Evolutionary conservation across 2,329 filamentous ascomycete species (phyloP).

Genomic region (Diaporthe ilicicola): DNA sequence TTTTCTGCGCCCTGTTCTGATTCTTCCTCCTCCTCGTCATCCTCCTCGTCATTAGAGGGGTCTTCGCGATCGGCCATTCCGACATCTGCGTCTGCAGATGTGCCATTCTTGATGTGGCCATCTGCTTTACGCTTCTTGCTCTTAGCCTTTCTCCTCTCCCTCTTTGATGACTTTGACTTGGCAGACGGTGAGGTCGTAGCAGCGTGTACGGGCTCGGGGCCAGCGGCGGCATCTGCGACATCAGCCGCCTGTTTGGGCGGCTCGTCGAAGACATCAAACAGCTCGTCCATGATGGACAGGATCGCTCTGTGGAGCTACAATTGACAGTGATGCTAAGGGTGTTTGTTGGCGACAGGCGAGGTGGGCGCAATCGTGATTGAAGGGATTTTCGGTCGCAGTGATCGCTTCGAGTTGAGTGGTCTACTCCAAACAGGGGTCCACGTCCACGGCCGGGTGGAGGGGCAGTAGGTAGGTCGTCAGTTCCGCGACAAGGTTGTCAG

Average conservation of each 20-base stretch:
- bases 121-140: slow-evolving; percentile 89
- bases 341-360: neutral
- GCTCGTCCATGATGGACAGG: slow-evolving; percentile 69
- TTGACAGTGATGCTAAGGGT: neutral
- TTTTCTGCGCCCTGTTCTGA: slow-evolving; percentile 45
- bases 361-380: neutral
- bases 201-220: slow-evolving; percentile 38
- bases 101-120: slow-evolving; percentile 72
- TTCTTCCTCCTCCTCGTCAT: slow-evolving; percentile 42
- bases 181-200: slow-evolving; percentile 9
- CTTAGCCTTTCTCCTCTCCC: slow-evolving; percentile 62
- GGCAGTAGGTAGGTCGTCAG: neutral
- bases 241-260: slow-evolving; percentile 60
- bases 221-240: slow-evolving; percentile 56
- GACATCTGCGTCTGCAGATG: slow-evolving; percentile 47
- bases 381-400: neutral
- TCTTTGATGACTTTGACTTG: slow-evolving; percentile 44
- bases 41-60: slow-evolving; percentile 49
- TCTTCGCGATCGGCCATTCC: slow-evolving; percentile 55
- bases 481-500: neutral
- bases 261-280: slow-evolving; percentile 85
- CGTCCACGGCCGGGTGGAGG: neutral
- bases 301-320: neutral
- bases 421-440: neutral
- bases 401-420: neutral